Evolutionary conservation across 208 protist species (phyloP).

Genomic region (Trichomonas gallinae): DNA sequence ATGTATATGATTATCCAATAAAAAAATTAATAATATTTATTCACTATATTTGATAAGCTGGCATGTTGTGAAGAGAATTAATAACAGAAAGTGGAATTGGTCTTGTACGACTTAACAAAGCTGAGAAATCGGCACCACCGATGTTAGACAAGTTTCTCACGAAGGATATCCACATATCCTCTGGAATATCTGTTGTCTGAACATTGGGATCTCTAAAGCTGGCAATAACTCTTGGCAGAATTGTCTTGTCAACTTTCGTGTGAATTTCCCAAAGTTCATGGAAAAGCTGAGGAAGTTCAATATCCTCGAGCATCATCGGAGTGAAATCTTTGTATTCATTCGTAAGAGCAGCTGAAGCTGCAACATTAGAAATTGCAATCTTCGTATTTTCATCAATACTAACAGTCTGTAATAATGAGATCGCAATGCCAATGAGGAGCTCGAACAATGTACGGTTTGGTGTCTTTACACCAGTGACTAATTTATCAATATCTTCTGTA

Average conservation of each 20-base stretch:
- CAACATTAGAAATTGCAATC: background rate
- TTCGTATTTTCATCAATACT: background rate
- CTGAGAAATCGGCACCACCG: background rate
- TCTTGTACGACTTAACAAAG: background rate
- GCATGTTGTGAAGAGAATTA: background rate
- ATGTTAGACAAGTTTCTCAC: background rate
- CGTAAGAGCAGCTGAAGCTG: background rate
- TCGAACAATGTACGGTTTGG: background rate
- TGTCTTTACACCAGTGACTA: background rate
- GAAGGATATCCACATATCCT: conserved; percentile 22
- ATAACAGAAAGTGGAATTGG: background rate
- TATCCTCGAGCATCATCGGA: background rate
- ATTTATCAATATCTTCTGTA: background rate
- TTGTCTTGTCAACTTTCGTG: background rate
- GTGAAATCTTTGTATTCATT: background rate
- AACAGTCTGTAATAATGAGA: background rate
- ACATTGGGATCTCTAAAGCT: background rate
- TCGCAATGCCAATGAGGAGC: background rate
- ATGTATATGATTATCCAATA: background rate
- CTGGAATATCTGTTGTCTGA: background rate
- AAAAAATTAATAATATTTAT: background rate
- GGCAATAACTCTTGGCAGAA: background rate
- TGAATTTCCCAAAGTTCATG: conserved; percentile 18
- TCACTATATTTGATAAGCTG: background rate
- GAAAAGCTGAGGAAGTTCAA: background rate